Base-by-base conservation (phyloP, 1,284 basidiomycete species). In the Chondrostereum purpureum region DNA sequence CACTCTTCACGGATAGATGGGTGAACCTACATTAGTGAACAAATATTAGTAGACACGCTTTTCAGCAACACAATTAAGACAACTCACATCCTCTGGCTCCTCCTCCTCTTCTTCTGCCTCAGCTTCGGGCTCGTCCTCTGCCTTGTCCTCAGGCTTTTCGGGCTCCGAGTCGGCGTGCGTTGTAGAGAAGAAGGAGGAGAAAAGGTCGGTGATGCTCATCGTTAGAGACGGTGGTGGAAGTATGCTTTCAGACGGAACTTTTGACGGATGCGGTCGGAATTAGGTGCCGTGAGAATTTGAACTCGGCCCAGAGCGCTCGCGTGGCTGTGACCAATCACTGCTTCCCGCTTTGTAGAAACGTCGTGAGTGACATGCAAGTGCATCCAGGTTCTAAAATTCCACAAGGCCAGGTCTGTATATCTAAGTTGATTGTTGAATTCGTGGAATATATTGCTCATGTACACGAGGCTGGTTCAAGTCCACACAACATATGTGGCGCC, bases 1-100 rank as follows among this genome's bases (percentile, higher is more conserved):
- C 89, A 93, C 53, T 87, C 87, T 46, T 88, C 84, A 45, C 83
- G 77, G 51, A 92, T 70, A 40, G 61, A 64, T 18, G 88, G 88
- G 24, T 83, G 75, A 21, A 67, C 44, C 88, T 90, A 12, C 44
- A 42, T 8, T 31, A n/a, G 24, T 18, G 24, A 44, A 49, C 31
- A 49, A 38, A 40, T 39, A 5, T 13, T 20, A 5, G 39, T 31
- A 6, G 44, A 14, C 23, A 39, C 3, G 19, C 10, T 16, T 39
- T 40, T 19, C 36, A 44, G 4, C 31, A 13, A 44, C 17, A 13
- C n/a, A 36, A 34, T 16, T 34, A 13, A 20, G 13, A 17, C 23
- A 10, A 78, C 85, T 60, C 58, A 91, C 88, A 62, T 92, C 88
- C 64, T 91, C 87, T 18, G 88, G 86, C 53, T 83, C 81, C 52